Evolutionary conservation across 1,284 basidiomycete species (phyloP).

Genomic region (Fistulinella cinereoalba): DNA sequence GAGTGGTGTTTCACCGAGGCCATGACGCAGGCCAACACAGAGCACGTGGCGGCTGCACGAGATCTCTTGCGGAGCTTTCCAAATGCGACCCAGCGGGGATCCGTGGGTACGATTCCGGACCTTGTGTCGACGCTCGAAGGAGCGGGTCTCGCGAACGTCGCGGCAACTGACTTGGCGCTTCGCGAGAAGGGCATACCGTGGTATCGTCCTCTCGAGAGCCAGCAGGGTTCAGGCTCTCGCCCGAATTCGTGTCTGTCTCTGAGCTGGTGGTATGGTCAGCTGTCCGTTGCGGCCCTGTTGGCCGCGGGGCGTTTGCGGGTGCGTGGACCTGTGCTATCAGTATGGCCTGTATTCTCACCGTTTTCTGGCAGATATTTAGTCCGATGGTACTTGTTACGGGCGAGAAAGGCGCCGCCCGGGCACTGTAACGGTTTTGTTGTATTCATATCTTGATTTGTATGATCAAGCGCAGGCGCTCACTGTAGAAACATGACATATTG

Average conservation of each 20-base stretch:
- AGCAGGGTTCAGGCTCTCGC: neutral
- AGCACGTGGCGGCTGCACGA: conserved; percentile 4
- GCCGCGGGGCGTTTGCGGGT: conserved; percentile 7
- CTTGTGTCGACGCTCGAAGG: conserved; percentile 1
- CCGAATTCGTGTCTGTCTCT: conserved; percentile 2
- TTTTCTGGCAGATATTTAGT: conserved; percentile 3
- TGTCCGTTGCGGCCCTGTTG: conserved; percentile 11
- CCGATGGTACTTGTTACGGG: conserved; percentile 7
- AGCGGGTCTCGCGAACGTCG: conserved; percentile 7
- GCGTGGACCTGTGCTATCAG: neutral
- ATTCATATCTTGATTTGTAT: neutral
- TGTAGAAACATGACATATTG: neutral
- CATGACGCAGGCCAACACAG: conserved; percentile 5
- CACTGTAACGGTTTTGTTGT: neutral
- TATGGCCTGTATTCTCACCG: neutral
- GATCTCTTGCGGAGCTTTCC: conserved; percentile 5
- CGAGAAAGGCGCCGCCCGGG: conserved; percentile 1
- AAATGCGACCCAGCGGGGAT: neutral
- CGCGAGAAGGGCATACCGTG: conserved; percentile 6
- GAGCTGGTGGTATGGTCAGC: conserved; percentile 12
- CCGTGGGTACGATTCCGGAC: conserved; percentile 1
- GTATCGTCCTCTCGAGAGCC: conserved; percentile 11
- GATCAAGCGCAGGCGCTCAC: neutral
- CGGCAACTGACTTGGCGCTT: conserved; percentile 6
- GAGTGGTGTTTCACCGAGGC: conserved; percentile 13